These are phyloP conservation scores for Prototheca cutis DNA, from an alignment of 163 green algal species.

Conservation along the genomic window DNA sequence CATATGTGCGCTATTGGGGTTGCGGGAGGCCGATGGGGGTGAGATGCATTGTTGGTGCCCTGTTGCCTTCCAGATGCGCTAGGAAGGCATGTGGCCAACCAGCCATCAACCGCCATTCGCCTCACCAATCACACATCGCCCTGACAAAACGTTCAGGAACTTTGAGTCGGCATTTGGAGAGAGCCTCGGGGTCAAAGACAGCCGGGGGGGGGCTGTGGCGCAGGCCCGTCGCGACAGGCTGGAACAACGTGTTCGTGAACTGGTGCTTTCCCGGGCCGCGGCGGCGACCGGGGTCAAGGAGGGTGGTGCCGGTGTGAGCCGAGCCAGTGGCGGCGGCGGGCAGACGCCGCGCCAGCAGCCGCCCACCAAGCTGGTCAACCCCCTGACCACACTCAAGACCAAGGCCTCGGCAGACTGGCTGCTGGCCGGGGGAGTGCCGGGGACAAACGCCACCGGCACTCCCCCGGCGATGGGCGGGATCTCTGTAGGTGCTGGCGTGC, in stretches of 20 bases:
- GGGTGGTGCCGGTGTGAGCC: background rate
- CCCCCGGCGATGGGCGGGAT: too few relatives aligned
- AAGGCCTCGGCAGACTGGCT: background rate
- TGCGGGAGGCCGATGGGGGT: too few relatives aligned
- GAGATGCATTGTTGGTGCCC: too few relatives aligned
- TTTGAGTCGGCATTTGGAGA: slow-evolving; percentile 18
- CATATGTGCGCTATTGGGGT: too few relatives aligned
- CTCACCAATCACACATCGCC: background rate
- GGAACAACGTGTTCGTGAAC: background rate
- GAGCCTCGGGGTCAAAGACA: background rate
- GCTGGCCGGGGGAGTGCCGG: too few relatives aligned
- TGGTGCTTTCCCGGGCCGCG: background rate
- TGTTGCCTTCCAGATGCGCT: too few relatives aligned
- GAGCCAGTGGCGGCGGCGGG: background rate
- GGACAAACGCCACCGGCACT: too few relatives aligned
- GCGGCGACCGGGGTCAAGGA: background rate
- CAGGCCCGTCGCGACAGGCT: background rate
- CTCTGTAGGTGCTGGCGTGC: too few relatives aligned
- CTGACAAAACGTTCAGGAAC: slow-evolving; percentile 8
- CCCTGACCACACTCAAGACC: slow-evolving; percentile 16
- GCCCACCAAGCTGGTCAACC: slow-evolving; percentile 13
- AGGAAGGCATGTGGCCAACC: too few relatives aligned
- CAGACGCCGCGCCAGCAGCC: background rate
- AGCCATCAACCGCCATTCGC: too few relatives aligned
- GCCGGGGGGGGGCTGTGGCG: background rate